These are phyloP conservation scores for Aspergillus calidoustus DNA, from an alignment of 2,329 filamentous ascomycete genomes.

Conservation along the genomic window DNA sequence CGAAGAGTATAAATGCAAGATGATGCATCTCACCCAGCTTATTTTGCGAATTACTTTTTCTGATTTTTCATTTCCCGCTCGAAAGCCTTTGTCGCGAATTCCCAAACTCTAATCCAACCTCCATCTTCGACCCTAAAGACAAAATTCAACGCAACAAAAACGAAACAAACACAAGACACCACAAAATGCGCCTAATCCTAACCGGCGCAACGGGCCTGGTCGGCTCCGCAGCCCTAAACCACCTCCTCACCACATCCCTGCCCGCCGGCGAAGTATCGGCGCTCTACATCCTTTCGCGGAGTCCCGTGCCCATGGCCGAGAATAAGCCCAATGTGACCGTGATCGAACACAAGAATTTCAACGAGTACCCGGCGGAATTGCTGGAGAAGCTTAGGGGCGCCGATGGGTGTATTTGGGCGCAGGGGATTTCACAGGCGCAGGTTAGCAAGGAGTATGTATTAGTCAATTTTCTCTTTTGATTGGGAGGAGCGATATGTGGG, in stretches of 20 bases:
- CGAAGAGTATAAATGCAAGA: neutral
- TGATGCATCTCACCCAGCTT: neutral
- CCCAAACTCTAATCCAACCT: neutral
- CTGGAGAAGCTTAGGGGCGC: conserved; percentile 67
- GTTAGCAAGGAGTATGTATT: conserved; percentile 60
- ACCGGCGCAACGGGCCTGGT: conserved; percentile 72
- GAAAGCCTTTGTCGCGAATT: neutral
- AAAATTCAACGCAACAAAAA: neutral
- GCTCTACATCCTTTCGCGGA: conserved; percentile 62
- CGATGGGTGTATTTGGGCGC: conserved; percentile 73
- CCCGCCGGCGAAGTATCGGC: conserved; percentile 16
- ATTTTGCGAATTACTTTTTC: neutral
- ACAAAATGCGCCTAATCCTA: conserved; percentile 57
- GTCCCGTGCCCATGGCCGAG: conserved; percentile 67
- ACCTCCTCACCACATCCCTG: conserved; percentile 63
- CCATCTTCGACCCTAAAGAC: neutral
- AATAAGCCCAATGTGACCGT: conserved; percentile 59
- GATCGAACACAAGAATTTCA: conserved; percentile 71
- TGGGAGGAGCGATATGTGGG: no score
- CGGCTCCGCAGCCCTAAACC: conserved; percentile 64
- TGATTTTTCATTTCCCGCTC: neutral
- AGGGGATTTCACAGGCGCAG: conserved; percentile 66
- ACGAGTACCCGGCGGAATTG: conserved; percentile 58
- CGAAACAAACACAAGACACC: neutral
- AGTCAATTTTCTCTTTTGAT: neutral